Base-by-base conservation (phyloP, 2,329 filamentous ascomycete species). In the Canariomyces notabilis region DNA sequence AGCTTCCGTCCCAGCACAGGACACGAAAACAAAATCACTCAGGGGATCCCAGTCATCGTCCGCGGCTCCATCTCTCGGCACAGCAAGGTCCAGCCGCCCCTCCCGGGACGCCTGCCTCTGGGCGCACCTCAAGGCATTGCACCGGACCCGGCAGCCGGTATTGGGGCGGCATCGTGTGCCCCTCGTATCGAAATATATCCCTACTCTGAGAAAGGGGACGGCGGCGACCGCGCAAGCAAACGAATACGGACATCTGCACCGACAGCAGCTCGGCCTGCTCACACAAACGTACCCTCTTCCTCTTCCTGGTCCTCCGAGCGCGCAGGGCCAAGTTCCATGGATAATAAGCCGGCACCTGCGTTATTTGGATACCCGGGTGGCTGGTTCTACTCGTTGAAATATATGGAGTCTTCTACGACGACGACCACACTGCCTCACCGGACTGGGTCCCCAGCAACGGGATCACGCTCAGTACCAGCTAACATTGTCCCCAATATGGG, bases 31-130 rank as follows among this genome's bases (percentile, higher is more conserved):
- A 62, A 63, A 33, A 50, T 51, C 14, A 47, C 44, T 7, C 54
- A 60, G 6, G 69, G 67, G 29, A 70, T 79, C 20, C 75, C 76
- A 0, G 49, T 77, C 1, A 61, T 79, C n/a, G 70, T 69, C 2
- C 68, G 73, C 6, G 73, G 63, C 29, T 61, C 66, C 1, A 52
- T 74, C 6, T 68, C 72, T 2, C 64, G 65, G 5, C 68, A 73
- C 50, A 67, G 65, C 1, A 59, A 64, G 22, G 57, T 66, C 1
- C 61, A 68, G 7, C 62, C 71, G 1, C 67, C 73, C 1, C 51
- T 76, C 3, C 71, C 72, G 0, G 70, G 72, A 2, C 64, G 66
- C n/a, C 49, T 74, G 5, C 72, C 72, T 1, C 62, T 74, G 2
- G 61, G 57, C 5, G 62, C 58, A 3, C 62, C 65, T 1, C 46